Percentiles rank a stretch among this genome's conserved stretches.
Conservation (phyloP, 164 flowering plant genomes). For the Annona cherimola region DNA sequence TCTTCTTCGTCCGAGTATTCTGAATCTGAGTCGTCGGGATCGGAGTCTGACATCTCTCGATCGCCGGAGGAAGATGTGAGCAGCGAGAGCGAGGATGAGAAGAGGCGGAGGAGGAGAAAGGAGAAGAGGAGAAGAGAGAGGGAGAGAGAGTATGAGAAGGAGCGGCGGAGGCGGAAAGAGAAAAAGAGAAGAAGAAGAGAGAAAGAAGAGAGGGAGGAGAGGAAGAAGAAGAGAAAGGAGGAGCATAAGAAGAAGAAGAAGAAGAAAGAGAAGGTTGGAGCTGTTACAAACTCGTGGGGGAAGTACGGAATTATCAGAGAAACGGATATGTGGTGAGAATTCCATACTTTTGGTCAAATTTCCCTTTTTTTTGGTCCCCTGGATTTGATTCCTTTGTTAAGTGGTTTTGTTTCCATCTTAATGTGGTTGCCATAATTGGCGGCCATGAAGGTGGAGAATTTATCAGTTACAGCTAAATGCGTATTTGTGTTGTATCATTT, state of each 20-base stretch:
- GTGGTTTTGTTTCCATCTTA: background rate
- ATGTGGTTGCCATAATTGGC: background rate
- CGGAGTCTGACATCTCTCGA: conserved; percentile 13
- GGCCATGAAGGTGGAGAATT: background rate
- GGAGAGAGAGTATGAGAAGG: conserved; percentile 27
- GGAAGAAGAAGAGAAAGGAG: conserved; percentile 18
- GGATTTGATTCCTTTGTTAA: background rate
- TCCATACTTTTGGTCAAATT: background rate
- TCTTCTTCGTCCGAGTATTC: conserved; percentile 7
- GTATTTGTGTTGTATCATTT: no score
- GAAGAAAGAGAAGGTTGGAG: conserved; percentile 53
- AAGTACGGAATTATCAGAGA: conserved; percentile 83
- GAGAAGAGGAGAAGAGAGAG: conserved; percentile 16
- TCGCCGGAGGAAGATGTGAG: background rate
- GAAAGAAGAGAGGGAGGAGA: conserved; percentile 17
- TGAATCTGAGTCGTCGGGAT: conserved; percentile 17
- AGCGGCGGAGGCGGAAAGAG: conserved; percentile 16
- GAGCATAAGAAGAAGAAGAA: conserved; percentile 42
- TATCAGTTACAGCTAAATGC: background rate
- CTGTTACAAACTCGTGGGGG: conserved; percentile 89
- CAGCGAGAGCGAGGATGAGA: conserved; percentile 11
- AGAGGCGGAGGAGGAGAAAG: conserved; percentile 15
- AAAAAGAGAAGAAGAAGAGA: conserved; percentile 18
- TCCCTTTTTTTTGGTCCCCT: background rate
- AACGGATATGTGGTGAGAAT: conserved; percentile 86